A percentile compares a stretch with the other conserved stretches of the same genome.
These are phyloP conservation scores for Coelastrella sp. DNA, from an alignment of 139 green algal species.

Conservation along the genomic window DNA sequence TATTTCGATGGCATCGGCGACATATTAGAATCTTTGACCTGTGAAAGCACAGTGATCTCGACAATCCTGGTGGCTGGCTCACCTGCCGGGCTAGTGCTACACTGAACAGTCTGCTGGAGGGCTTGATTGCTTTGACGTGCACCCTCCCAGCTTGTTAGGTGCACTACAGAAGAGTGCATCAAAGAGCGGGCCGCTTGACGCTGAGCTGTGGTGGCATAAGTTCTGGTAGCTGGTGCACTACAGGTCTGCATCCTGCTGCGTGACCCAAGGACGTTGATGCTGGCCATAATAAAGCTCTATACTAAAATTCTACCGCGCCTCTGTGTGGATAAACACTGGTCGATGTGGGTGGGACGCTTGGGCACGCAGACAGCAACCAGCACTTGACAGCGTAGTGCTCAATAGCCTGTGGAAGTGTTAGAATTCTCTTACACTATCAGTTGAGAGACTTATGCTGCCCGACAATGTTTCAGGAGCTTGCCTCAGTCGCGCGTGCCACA, in stretches of 20 bases:
- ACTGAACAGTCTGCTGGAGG: constrained; percentile 38
- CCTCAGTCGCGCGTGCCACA: no score
- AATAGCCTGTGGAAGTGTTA: no score
- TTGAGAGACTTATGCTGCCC: no score
- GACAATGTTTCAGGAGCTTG: no score
- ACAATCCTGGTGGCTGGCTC: not conserved
- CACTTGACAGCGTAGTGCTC: no score
- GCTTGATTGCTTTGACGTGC: constrained; percentile 21
- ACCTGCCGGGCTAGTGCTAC: constrained; percentile 34
- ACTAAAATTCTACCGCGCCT: not conserved
- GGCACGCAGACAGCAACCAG: no score
- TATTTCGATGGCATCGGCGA: no score
- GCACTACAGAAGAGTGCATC: constrained; percentile 7
- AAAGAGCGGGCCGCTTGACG: constrained; percentile 27
- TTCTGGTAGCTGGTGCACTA: not conserved
- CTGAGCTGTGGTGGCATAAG: not conserved
- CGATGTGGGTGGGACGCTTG: no score
- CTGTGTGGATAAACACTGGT: no score
- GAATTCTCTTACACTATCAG: no score
- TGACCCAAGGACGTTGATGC: constrained; percentile 4
- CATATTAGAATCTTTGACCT: not conserved
- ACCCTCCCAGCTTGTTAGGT: constrained; percentile 52
- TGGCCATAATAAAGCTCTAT: not conserved
- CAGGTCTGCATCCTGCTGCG: constrained; percentile 19
- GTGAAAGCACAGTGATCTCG: not conserved